phyloP scores from a whole-genome alignment of 2,329 filamentous ascomycete species.

The Hymenoscyphus linearis region DNA sequence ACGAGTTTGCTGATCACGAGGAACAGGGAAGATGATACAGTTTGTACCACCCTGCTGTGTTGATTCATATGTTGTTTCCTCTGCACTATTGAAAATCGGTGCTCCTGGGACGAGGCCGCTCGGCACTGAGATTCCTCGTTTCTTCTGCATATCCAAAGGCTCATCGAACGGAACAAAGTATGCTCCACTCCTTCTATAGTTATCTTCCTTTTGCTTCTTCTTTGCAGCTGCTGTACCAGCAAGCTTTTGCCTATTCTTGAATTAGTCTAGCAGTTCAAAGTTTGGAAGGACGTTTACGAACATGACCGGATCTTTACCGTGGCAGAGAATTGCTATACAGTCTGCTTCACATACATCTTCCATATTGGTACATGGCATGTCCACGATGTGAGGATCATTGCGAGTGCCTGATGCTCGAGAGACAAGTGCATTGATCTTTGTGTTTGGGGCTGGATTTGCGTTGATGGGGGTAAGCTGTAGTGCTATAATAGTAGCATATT shows the following conservation, averaged over 20 bases:
- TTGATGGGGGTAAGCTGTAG: neutral
- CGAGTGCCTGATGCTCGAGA: neutral
- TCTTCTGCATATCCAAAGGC: neutral
- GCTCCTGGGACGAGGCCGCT: neutral
- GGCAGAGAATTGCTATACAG: slow-evolving; percentile 1
- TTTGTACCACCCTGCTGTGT: neutral
- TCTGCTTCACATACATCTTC: slow-evolving; percentile 4
- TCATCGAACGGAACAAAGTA: slow-evolving; percentile 1
- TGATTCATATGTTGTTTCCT: slow-evolving; percentile 2
- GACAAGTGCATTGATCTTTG: neutral
- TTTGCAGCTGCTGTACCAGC: neutral
- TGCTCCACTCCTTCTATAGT: neutral
- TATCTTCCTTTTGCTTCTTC: slow-evolving; percentile 1
- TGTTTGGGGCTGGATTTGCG: neutral
- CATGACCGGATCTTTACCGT: slow-evolving; percentile 1
- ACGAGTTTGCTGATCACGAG: slow-evolving; percentile 1
- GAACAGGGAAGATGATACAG: neutral
- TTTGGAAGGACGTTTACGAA: neutral
- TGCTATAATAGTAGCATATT: neutral
- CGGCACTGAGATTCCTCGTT: neutral
- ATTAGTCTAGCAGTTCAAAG: neutral
- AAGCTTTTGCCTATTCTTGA: neutral
- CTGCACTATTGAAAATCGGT: neutral
- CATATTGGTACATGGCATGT: neutral
- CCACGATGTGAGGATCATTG: neutral